These are phyloP conservation scores for Agaricales sp. DNA, from an alignment of 1,284 basidiomycete genomes.

Conservation along the genomic window DNA sequence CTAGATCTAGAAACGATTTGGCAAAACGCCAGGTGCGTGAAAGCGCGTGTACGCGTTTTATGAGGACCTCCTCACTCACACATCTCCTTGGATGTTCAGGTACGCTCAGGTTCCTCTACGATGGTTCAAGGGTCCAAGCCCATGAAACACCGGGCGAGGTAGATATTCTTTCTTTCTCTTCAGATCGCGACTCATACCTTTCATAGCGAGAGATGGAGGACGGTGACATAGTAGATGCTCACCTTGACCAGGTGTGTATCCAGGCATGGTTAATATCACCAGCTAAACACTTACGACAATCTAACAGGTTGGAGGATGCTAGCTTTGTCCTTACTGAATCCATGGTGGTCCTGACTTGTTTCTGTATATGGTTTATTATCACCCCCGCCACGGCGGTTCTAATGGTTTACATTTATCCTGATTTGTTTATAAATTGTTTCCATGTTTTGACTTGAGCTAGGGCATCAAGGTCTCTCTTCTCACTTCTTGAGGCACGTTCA, in stretches of 20 bases:
- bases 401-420: too few species aligned
- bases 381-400: too few species aligned
- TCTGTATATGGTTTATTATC: too few species aligned
- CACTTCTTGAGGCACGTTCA: too few species aligned
- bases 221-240: constrained; percentile 45
- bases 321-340: too few species aligned
- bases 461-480: too few species aligned
- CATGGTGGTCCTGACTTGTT: too few species aligned
- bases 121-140: constrained; percentile 36
- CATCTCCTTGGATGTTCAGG: constrained; percentile 19
- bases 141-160: constrained; percentile 44
- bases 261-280: too few species aligned
- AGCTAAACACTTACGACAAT: too few species aligned
- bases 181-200: not conserved
- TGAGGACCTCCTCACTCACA: not conserved
- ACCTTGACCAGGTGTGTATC: constrained; percentile 41
- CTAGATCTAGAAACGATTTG: constrained; percentile 40
- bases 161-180: not conserved
- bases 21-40: constrained; percentile 40
- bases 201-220: constrained; percentile 43
- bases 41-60: not conserved
- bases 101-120: constrained; percentile 47
- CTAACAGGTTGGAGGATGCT: too few species aligned
- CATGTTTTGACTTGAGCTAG: too few species aligned
- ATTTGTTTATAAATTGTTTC: too few species aligned